Evolutionary conservation across 352 stramenopile species (phyloP), one percentile per base, ranked within the genome.

Genomic region (Blastocystis sp.): DNA sequence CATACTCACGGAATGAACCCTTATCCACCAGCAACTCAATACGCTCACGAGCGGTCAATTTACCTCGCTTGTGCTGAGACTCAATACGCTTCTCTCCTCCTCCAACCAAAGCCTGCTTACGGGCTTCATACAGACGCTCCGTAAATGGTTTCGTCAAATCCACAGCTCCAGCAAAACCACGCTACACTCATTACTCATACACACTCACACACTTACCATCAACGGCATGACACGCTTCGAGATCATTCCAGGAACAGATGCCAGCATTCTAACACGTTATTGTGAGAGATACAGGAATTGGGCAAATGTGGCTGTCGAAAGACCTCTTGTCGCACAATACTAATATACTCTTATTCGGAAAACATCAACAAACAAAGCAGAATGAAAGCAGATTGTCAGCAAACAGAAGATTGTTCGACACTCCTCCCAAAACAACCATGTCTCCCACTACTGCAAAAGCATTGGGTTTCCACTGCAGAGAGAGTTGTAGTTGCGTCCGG

Each of bases 381-480:
- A 57, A 12, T 57, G 35, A 56, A 75, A 78, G 57, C n/a, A 56
- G 27, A 78, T 35, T 35, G 37, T 78, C 12, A 61, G 12, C 54
- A 61, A 49, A 7, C 51, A 80, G 69, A 21, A 80, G 37, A 19
- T 32, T 27, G 6, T 24, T 24, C 11, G 69, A 80, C 51, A 80
- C 42, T 29, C 69, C 69, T 21, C 32, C 69, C 3, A 80, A 7
- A 80, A 63, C 58, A 14, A 80, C 21, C 27, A 65, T 32, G 21
- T 80, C 69, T 42, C 43, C 69, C 12, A 80, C 39, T 4, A 59
- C 24, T 27, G 42, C 43, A 59, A 80, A 80, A 1, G 24, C 7
- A 39, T 80, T 80, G 5, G 69, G 32, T 27, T 80, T 80, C 69
- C 69, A 80, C 5, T n/a, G 12, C 27, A 80, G 51, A 4, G 27